Base-by-base conservation (phyloP, 805 yeast genomes). In the Wilhelminamyces savonicus region DNA sequence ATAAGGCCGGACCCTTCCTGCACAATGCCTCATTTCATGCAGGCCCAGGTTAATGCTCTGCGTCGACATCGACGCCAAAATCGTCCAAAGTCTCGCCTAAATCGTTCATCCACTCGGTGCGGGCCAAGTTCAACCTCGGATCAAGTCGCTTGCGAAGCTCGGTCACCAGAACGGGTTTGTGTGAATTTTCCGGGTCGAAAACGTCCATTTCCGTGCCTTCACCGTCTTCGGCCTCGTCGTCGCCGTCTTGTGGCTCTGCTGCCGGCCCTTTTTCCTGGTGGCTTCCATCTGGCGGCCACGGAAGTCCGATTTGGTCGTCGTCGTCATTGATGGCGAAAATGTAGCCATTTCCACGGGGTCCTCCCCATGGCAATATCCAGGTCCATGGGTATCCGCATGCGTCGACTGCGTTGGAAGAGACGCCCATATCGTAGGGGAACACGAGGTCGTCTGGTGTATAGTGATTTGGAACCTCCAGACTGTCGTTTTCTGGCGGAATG, bases 241-340 rank as follows among this genome's bases (percentile, higher is more conserved):
- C 19, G 19, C 8, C 8, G 19, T 17, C 19, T n/a, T n/a, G n/a
- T n/a, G n/a, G n/a, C n/a, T n/a, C n/a, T n/a, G n/a, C n/a, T n/a
- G n/a, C n/a, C n/a, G n/a, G 48, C 48, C 44, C 37, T 4, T 34
- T 43, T 22, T 54, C 67, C 29, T 59, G 66, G 41, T 69, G 63
- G 1, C 78, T 78, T 5, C 85, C 87, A 56, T 86, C 94, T 1
- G 95, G 94, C 1, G 98, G 98, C 95, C 97, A 90, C 2, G 95
- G 92, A 23, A 81, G 58, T 1, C 74, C 71, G 30, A 80, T 55
- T 36, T 82, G 71, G 43, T 79, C 82, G 15, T 64, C 72, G 28
- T 62, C 69, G 25, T 78, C 84, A 39, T 74, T 74, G 26, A 70
- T 76, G 5, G 54, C 55, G 38, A 76, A 87, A 1, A 46, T 46